These are phyloP conservation scores for Artemisia annua DNA, from an alignment of 129 eudicot species.

Conservation along the genomic window DNA sequence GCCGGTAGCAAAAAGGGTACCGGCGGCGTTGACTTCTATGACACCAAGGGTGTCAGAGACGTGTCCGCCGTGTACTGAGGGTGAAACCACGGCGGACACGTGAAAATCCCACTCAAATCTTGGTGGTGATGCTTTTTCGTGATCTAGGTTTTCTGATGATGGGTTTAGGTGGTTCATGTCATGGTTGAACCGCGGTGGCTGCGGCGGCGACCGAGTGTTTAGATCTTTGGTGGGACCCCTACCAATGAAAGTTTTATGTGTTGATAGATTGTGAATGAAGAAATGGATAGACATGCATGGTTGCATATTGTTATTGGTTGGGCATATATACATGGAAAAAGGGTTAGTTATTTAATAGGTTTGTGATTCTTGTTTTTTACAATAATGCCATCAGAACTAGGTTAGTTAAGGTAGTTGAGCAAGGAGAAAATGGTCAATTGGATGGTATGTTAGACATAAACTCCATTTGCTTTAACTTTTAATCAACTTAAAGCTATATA, in stretches of 20 bases:
- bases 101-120: slow-evolving; percentile 70
- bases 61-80: slow-evolving; percentile 30
- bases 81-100: slow-evolving; percentile 57
- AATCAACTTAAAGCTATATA: no score
- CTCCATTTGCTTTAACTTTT: no score
- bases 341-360: background rate
- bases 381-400: slow-evolving; percentile 1
- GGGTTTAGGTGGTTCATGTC: slow-evolving; percentile 37
- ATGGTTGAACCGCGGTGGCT: slow-evolving; percentile 5
- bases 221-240: slow-evolving; percentile 8
- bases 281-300: slow-evolving; percentile 35
- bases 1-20: slow-evolving; percentile 64
- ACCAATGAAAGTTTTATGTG: slow-evolving; percentile 34
- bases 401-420: slow-evolving; percentile 9
- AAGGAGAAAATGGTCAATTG: background rate
- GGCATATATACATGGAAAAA: background rate
- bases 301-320: slow-evolving; percentile 10
- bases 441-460: background rate
- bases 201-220: background rate
- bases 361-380: slow-evolving; percentile 10
- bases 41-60: slow-evolving; percentile 69
- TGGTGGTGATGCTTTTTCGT: slow-evolving; percentile 20
- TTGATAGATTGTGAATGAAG: slow-evolving; percentile 3
- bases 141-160: slow-evolving; percentile 16
- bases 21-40: slow-evolving; percentile 58